A percentile compares a stretch with the other conserved stretches of the same genome.
Evolutionary conservation across 495 filamentous ascomycete genomes (phyloP).

Genomic region (Penicillium canescens): DNA sequence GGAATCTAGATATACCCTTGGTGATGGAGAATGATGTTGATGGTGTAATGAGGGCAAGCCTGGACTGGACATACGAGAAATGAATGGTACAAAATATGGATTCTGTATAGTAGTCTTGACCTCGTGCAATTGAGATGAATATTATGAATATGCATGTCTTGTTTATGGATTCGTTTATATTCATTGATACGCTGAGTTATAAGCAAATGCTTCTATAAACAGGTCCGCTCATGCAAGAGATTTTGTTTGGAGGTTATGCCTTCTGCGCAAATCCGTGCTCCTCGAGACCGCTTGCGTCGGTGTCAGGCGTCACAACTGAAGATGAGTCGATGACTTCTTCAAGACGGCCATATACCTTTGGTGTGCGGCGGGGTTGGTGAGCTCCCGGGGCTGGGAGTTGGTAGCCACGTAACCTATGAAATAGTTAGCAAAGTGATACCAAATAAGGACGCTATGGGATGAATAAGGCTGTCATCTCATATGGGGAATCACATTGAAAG

Average conservation of each 20-base stretch:
- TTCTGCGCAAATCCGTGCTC: constrained; percentile 63
- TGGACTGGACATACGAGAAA: constrained; percentile 10
- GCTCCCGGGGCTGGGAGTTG: constrained; percentile 70
- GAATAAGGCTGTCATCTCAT: no score
- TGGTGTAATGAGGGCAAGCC: constrained; percentile 1
- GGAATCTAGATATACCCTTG: constrained; percentile 20
- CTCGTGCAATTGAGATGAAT: constrained; percentile 16
- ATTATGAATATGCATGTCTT: constrained; percentile 11
- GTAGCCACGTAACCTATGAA: constrained; percentile 71
- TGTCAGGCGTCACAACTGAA: constrained; percentile 48
- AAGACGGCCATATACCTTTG: constrained; percentile 60
- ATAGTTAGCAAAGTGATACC: constrained; percentile 4
- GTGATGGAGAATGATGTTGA: neutral
- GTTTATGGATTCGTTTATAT: neutral
- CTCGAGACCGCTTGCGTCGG: constrained; percentile 54
- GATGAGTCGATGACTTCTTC: constrained; percentile 54
- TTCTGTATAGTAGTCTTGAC: constrained; percentile 29
- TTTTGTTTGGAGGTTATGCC: constrained; percentile 4
- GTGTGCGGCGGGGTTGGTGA: constrained; percentile 67
- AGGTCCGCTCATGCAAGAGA: constrained; percentile 2
- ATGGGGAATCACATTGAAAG: neutral
- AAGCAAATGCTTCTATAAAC: constrained; percentile 12
- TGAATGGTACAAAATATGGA: constrained; percentile 21
- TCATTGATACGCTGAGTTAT: constrained; percentile 3
- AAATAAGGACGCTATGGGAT: no score